phyloP scores from a whole-genome alignment of 2,329 filamentous ascomycete genomes.

The Aspergillus sp. region DNA sequence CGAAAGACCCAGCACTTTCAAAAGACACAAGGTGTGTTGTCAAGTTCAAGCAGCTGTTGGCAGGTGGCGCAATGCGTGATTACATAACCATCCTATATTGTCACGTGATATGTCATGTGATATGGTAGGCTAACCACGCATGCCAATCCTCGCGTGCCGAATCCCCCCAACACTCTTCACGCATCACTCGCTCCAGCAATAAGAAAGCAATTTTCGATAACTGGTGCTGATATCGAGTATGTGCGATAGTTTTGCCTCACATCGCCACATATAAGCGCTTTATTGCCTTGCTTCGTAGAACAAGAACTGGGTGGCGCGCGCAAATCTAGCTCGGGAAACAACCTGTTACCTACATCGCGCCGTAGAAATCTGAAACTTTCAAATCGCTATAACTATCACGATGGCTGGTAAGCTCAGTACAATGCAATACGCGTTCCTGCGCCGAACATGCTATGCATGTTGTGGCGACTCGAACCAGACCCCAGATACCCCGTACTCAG shows the following conservation, averaged over 20 bases:
- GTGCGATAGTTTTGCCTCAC: constrained; percentile 4
- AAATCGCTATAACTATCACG: constrained; percentile 32
- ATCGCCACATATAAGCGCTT: constrained; percentile 9
- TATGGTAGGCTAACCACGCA: neutral
- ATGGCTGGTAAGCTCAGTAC: constrained; percentile 64
- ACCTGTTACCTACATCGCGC: constrained; percentile 26
- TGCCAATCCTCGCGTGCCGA: constrained; percentile 4
- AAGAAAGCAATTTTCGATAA: neutral
- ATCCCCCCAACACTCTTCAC: constrained; percentile 1
- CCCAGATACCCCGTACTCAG: constrained; percentile 4
- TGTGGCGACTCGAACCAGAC: constrained; percentile 11
- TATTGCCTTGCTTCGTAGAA: constrained; percentile 39
- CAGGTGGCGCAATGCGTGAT: neutral
- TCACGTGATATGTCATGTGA: constrained; percentile 1
- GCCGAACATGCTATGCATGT: neutral
- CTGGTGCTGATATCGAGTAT: constrained; percentile 6
- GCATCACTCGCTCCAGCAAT: constrained; percentile 3
- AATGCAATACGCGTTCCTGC: constrained; percentile 16
- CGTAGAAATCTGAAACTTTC: constrained; percentile 38
- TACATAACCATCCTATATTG: neutral
- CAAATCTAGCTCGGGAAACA: constrained; percentile 19
- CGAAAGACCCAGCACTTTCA: neutral
- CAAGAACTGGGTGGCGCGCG: constrained; percentile 31
- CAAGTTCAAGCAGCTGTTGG: neutral
- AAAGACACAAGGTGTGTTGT: neutral